phyloP scores from a whole-genome alignment of 352 stramenopile genomes.

The Pythium rishiriense region DNA sequence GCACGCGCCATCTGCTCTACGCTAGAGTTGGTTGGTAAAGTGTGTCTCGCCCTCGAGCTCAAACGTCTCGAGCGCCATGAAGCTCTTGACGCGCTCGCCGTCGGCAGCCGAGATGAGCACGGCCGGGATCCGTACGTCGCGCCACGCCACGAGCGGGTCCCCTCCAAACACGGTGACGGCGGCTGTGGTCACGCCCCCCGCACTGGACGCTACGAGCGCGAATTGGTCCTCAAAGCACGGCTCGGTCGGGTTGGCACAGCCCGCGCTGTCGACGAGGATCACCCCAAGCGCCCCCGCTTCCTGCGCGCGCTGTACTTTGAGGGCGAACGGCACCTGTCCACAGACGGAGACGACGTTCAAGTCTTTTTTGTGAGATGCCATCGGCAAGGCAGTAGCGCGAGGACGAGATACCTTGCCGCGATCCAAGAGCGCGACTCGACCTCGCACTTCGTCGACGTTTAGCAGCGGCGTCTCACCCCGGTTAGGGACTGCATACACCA shows the following conservation, averaged over 20 bases:
- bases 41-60: conserved; percentile 12
- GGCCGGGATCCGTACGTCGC: conserved; percentile 10
- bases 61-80: conserved; percentile 15
- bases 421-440: conserved; percentile 13
- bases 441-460: conserved; percentile 14
- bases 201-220: background rate
- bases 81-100: conserved; percentile 13
- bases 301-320: conserved; percentile 16
- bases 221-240: conserved; percentile 13
- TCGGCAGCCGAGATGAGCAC: conserved; percentile 15
- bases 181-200: background rate
- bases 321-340: conserved; percentile 14
- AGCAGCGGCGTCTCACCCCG: background rate
- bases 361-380: background rate
- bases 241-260: background rate
- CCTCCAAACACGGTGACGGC: background rate
- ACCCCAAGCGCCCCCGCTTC: conserved; percentile 11
- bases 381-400: background rate
- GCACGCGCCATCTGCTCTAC: too few relatives aligned
- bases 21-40: conserved; percentile 9
- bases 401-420: conserved; percentile 8
- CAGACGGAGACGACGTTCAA: background rate
- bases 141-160: conserved; percentile 6
- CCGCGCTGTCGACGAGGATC: conserved; percentile 10
- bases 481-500: conserved; percentile 19